These are phyloP conservation scores for Sapria himalayana DNA, from an alignment of 345 rosid genomes.

Conservation along the genomic window DNA sequence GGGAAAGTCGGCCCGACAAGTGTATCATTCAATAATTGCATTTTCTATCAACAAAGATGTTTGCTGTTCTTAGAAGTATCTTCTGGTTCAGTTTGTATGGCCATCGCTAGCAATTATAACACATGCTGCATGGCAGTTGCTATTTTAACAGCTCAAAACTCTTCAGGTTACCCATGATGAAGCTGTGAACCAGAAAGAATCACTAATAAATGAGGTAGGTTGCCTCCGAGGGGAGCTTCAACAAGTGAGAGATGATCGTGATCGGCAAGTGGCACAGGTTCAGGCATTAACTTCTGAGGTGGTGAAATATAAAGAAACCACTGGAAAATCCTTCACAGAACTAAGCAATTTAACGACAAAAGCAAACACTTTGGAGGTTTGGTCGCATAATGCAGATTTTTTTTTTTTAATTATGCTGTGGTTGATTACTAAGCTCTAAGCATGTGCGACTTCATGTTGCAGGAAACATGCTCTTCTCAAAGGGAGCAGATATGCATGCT, in stretches of 20 bases:
- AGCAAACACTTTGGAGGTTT: conserved; percentile 62
- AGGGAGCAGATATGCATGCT: conserved; percentile 39
- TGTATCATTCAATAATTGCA: no score
- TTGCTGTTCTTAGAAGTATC: background rate
- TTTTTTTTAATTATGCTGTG: no score
- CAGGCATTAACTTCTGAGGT: conserved; percentile 39
- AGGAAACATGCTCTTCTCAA: conserved; percentile 76
- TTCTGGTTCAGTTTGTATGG: background rate
- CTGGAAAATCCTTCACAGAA: conserved; percentile 53
- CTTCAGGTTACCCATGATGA: conserved; percentile 53
- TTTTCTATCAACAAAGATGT: background rate
- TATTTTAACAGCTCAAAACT: background rate
- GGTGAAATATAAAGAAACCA: conserved; percentile 34
- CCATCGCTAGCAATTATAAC: no score
- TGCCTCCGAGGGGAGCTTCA: conserved; percentile 67
- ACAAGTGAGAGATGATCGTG: conserved; percentile 76
- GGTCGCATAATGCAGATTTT: conserved; percentile 8
- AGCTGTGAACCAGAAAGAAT: conserved; percentile 44
- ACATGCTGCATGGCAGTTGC: background rate
- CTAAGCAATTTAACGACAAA: conserved; percentile 36
- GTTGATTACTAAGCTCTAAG: no score
- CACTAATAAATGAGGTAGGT: conserved; percentile 35
- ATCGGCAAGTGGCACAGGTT: conserved; percentile 36
- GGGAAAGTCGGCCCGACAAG: no score
- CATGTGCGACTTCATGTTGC: conserved; percentile 5